Percentiles rank a stretch among this genome's conserved stretches.
Conservation (phyloP, 495 filamentous ascomycete genomes). For the Penicillium nucicola region DNA sequence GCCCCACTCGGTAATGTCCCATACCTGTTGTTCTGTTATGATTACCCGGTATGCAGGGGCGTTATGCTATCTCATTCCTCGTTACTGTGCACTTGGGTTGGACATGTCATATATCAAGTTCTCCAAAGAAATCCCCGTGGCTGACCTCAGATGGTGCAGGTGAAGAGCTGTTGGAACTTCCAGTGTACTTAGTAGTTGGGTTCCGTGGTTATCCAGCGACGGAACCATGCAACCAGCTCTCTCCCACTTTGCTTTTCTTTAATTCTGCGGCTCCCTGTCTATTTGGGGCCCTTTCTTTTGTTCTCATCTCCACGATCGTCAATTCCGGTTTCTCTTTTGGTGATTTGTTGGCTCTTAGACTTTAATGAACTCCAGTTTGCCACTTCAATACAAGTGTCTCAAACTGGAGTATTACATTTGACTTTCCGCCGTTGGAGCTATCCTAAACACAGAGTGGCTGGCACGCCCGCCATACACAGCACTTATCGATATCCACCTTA, state of each 20-base stretch:
- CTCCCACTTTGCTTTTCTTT: not conserved
- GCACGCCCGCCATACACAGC: not conserved
- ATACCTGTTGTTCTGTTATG: slow-evolving; percentile 14
- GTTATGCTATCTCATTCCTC: slow-evolving; percentile 25
- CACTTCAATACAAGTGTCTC: slow-evolving; percentile 10
- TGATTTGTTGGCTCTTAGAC: not conserved
- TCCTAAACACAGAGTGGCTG: not conserved
- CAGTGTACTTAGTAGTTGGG: not conserved
- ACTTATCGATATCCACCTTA: not conserved
- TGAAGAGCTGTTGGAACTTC: not conserved
- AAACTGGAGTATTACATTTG: slow-evolving; percentile 2
- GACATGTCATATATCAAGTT: not conserved
- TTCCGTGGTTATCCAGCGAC: slow-evolving; percentile 13
- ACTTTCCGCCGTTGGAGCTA: slow-evolving; percentile 2
- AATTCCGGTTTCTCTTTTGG: not conserved
- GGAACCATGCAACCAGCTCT: not conserved
- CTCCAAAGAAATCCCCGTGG: too few relatives aligned
- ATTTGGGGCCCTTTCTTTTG: not conserved
- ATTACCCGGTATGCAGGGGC: slow-evolving; percentile 30
- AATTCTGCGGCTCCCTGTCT: not conserved
- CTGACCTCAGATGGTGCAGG: too few relatives aligned
- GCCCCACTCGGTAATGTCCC: slow-evolving; percentile 12
- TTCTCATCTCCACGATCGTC: slow-evolving; percentile 1
- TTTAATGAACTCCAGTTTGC: slow-evolving; percentile 7
- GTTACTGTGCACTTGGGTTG: slow-evolving; percentile 14